Evolutionary conservation across 1,139 yeast genomes (phyloP).

Genomic region (Scheffersomyces segobiensis): DNA sequence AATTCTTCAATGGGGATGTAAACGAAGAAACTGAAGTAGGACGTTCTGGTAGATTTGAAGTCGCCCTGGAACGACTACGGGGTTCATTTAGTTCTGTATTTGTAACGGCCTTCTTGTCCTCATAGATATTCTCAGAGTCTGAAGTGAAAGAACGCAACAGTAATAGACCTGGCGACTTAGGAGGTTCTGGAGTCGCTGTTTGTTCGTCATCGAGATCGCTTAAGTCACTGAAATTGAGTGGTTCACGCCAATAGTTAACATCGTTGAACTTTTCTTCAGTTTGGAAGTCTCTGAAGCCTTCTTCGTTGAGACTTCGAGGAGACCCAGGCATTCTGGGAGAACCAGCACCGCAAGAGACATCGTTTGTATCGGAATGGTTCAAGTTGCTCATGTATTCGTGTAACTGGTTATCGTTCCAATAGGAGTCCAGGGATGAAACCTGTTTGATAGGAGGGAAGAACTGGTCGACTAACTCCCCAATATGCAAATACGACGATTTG

Average conservation of each 20-base stretch:
- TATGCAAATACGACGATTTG: slow-evolving; percentile 81
- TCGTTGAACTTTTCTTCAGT: slow-evolving; percentile 74
- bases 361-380: slow-evolving; percentile 8
- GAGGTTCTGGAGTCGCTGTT: slow-evolving; percentile 6
- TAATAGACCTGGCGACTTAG: slow-evolving; percentile 16
- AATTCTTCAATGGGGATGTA: slow-evolving; percentile 44
- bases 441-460: slow-evolving; percentile 85
- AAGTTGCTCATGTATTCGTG: slow-evolving; percentile 30
- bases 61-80: not conserved
- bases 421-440: slow-evolving; percentile 34
- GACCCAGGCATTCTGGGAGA: slow-evolving; percentile 23
- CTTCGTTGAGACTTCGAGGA: slow-evolving; percentile 20
- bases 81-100: not conserved
- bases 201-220: slow-evolving; percentile 44
- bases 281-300: slow-evolving; percentile 19
- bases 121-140: not conserved
- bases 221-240: slow-evolving; percentile 62
- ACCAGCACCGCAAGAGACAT: slow-evolving; percentile 7
- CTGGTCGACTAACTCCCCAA: slow-evolving; percentile 94
- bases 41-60: slow-evolving; percentile 20
- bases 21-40: slow-evolving; percentile 40
- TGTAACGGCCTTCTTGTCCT: not conserved
- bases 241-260: slow-evolving; percentile 90
- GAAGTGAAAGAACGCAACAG: slow-evolving; percentile 15
- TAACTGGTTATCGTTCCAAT: slow-evolving; percentile 42